These are phyloP conservation scores for Ophioceras dolichostomum DNA, from an alignment of 2,329 filamentous ascomycete species.

Conservation along the genomic window DNA sequence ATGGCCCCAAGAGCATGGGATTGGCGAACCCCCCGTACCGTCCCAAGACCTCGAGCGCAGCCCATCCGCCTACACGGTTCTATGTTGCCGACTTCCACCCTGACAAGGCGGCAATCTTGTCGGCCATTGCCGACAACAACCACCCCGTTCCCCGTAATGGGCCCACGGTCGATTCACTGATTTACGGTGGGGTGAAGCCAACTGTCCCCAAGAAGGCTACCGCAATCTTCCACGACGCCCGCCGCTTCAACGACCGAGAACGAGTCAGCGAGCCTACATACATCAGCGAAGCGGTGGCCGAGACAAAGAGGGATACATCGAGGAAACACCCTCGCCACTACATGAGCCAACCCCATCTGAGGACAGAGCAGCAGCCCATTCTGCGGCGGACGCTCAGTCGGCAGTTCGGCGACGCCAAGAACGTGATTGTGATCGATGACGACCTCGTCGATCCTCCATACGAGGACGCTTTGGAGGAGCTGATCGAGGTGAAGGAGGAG, in stretches of 20 bases:
- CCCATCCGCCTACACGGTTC: too few relatives aligned
- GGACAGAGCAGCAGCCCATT: conserved; percentile 23
- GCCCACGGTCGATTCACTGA: conserved; percentile 3
- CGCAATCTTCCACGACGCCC: conserved; percentile 6
- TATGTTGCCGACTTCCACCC: background rate
- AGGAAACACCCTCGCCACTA: conserved; percentile 29
- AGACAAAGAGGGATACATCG: conserved; percentile 5
- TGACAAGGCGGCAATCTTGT: background rate
- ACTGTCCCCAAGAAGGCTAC: conserved; percentile 13
- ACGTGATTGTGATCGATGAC: conserved; percentile 14
- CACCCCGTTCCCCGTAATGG: conserved; percentile 2
- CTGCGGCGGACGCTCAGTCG: conserved; percentile 32
- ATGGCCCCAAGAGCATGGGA: conserved; percentile 12
- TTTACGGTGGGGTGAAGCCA: conserved; percentile 9
- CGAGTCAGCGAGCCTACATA: too few relatives aligned
- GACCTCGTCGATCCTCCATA: conserved; percentile 28
- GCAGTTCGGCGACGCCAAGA: conserved; percentile 14
- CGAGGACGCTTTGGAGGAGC: conserved; percentile 31
- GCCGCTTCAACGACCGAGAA: conserved; percentile 2
- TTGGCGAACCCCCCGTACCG: conserved; percentile 25
- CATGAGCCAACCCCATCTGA: conserved; percentile 42
- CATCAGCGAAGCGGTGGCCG: too few relatives aligned
- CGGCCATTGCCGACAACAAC: background rate
- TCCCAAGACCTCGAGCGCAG: conserved; percentile 10
- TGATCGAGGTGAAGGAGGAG: conserved; percentile 58